Conservation (phyloP, 2,329 filamentous ascomycete genomes). For the Penicillium vulpinum region DNA sequence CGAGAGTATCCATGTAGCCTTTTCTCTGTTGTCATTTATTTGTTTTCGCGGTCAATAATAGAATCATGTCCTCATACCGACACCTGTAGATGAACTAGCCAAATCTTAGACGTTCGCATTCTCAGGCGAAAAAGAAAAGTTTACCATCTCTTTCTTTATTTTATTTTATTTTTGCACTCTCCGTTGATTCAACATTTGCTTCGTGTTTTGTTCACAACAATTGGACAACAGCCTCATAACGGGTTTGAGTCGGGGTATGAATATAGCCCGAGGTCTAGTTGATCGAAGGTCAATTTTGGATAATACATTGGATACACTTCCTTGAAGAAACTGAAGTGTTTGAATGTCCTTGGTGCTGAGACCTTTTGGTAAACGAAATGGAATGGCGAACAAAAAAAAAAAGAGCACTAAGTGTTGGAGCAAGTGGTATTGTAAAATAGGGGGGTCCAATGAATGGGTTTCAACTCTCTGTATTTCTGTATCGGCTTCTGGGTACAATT, state of each 20-base stretch:
- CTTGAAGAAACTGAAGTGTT: not conserved
- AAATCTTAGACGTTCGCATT: too few relatives aligned
- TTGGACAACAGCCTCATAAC: not conserved
- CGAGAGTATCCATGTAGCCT: not conserved
- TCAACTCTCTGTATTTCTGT: too few relatives aligned
- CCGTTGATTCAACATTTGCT: not conserved
- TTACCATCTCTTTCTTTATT: too few relatives aligned
- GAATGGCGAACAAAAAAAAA: not conserved
- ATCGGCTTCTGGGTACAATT: too few relatives aligned
- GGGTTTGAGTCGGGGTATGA: not conserved
- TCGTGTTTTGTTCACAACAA: not conserved
- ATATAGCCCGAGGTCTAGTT: not conserved
- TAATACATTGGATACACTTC: not conserved
- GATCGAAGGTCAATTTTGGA: not conserved
- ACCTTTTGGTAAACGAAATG: not conserved
- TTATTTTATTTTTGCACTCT: too few relatives aligned
- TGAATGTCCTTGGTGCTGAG: not conserved
- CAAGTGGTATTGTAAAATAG: too few relatives aligned
- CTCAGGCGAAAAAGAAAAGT: too few relatives aligned
- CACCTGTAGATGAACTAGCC: too few relatives aligned
- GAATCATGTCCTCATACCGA: too few relatives aligned
- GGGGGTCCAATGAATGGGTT: too few relatives aligned
- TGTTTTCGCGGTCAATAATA: not conserved
- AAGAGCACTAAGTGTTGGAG: too few relatives aligned
- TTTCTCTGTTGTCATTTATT: not conserved